phyloP scores from a whole-genome alignment of 305 asterid species.

The Nicotiana rustica region DNA sequence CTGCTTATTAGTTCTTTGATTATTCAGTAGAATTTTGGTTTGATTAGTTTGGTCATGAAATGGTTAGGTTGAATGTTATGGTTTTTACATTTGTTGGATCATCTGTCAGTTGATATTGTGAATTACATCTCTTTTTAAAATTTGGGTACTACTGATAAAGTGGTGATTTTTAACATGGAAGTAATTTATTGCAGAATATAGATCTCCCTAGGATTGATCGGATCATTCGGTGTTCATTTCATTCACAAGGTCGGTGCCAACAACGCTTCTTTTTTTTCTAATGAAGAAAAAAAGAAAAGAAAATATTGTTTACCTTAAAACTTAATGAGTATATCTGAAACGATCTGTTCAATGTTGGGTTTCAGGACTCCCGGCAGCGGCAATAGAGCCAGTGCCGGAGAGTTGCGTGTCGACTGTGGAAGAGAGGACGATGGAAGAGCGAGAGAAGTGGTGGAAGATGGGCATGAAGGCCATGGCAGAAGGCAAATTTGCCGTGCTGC shows the following conservation, averaged over 20 bases:
- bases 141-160: not conserved
- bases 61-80: not conserved
- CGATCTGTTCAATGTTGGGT: not conserved
- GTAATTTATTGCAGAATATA: constrained; percentile 64
- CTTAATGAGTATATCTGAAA: not conserved
- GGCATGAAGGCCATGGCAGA: constrained; percentile 88
- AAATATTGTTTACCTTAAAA: not conserved
- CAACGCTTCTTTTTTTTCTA: constrained; percentile 31
- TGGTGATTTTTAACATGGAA: constrained; percentile 11
- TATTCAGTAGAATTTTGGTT: not conserved
- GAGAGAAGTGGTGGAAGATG: constrained; percentile 95
- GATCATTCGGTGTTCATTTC: constrained; percentile 85
- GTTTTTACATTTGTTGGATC: no score
- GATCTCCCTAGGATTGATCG: constrained; percentile 97
- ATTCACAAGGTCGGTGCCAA: constrained; percentile 67
- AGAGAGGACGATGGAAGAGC: constrained; percentile 88
- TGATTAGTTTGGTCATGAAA: not conserved
- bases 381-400: constrained; percentile 90
- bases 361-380: constrained; percentile 79
- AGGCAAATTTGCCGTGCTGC: constrained; percentile 90
- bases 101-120: not conserved
- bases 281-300: not conserved
- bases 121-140: not conserved
- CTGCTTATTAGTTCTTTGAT: no score
- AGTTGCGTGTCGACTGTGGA: constrained; percentile 83